Conservation (phyloP, 2,329 filamentous ascomycete genomes). For the Pseudovirgaria hyperparasitica region DNA sequence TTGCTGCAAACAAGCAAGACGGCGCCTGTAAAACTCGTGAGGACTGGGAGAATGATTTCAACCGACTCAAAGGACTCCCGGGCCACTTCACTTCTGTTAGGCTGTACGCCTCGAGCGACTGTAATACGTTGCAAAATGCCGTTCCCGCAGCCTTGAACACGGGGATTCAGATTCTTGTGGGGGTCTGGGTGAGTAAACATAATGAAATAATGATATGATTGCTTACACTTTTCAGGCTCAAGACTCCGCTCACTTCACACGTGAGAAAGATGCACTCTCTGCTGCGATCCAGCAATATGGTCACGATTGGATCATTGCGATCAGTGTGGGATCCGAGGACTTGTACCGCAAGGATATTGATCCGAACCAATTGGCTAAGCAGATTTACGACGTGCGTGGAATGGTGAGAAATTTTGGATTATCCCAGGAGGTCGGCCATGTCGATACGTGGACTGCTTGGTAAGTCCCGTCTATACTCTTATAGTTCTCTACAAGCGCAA, state of each 20-base stretch:
- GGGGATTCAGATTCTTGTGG: conserved; percentile 8
- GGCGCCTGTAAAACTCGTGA: conserved; percentile 14
- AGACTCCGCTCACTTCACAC: conserved; percentile 17
- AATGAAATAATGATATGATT: no score
- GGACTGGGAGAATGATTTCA: conserved; percentile 17
- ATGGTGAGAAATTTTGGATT: conserved; percentile 8
- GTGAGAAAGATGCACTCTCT: conserved; percentile 20
- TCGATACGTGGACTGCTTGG: conserved; percentile 25
- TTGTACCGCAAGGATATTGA: conserved; percentile 46
- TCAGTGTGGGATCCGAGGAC: conserved; percentile 26
- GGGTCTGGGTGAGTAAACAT: conserved; percentile 8
- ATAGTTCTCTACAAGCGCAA: neutral
- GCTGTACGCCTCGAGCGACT: conserved; percentile 17
- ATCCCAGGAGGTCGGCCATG: conserved; percentile 17
- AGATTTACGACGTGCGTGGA: conserved; percentile 19
- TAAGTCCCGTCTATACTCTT: neutral
- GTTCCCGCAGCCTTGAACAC: conserved; percentile 8
- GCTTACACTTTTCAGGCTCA: no score
- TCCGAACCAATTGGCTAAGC: conserved; percentile 5
- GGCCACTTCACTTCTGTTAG: conserved; percentile 14
- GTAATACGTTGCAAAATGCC: conserved; percentile 8
- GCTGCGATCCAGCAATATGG: conserved; percentile 20
- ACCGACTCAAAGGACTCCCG: conserved; percentile 12
- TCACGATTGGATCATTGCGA: conserved; percentile 20
- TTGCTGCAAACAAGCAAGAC: conserved; percentile 13